phyloP scores from a whole-genome alignment of 805 yeast species.

The Yamadazyma paraphyllophila region DNA sequence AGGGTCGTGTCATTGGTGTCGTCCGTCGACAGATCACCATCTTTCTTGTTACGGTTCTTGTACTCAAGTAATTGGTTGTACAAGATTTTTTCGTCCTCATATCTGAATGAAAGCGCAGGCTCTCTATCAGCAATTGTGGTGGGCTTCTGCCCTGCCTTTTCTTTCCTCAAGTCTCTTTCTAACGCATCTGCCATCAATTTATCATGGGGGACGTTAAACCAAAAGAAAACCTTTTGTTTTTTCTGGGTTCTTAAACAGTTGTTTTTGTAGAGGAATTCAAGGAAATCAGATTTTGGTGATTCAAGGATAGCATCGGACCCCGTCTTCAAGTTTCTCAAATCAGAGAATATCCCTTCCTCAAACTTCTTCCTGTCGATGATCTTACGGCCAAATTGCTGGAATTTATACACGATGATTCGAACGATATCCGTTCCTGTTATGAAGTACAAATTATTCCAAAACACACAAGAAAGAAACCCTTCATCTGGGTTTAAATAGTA shows the following conservation, averaged over 20 bases:
- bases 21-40: constrained; percentile 8
- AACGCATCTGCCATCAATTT: constrained; percentile 88
- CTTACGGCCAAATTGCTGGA: constrained; percentile 85
- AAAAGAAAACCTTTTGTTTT: constrained; percentile 93
- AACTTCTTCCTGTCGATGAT: constrained; percentile 87
- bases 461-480: constrained; percentile 88
- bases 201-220: constrained; percentile 96
- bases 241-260: constrained; percentile 90
- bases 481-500: constrained; percentile 85
- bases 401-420: constrained; percentile 82
- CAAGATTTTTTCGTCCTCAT: constrained; percentile 51
- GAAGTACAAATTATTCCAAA: constrained; percentile 86
- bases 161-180: constrained; percentile 87
- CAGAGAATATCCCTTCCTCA: constrained; percentile 95
- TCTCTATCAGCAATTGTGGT: constrained; percentile 73
- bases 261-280: constrained; percentile 80
- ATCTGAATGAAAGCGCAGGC: constrained; percentile 77
- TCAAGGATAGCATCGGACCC: constrained; percentile 87
- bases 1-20: constrained; percentile 9
- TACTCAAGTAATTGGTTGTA: constrained; percentile 49
- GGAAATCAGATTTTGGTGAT: constrained; percentile 78
- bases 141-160: constrained; percentile 55
- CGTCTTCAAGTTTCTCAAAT: constrained; percentile 79
- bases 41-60: constrained; percentile 5
- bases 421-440: constrained; percentile 96